Evolutionary conservation across 768 basidiomycete genomes (phyloP).

Genomic region (Clitopilus passeckerianus): DNA sequence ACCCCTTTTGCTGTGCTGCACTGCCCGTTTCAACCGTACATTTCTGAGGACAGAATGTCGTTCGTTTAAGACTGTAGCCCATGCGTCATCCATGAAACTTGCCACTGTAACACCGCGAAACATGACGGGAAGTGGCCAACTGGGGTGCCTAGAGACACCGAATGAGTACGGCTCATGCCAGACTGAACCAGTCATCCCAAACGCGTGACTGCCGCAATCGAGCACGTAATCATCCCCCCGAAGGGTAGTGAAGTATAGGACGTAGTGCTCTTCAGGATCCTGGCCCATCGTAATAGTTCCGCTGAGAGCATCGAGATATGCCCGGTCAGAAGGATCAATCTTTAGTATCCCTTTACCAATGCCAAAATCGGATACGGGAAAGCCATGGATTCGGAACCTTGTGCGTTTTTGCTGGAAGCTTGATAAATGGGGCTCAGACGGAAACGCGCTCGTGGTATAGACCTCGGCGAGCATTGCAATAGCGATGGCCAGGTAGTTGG

Average conservation of each 20-base stretch:
- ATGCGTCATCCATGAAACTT: background rate
- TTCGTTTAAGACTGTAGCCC: background rate
- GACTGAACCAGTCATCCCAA: background rate
- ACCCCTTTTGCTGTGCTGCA: background rate
- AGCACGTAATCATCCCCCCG: background rate
- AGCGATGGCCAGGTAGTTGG: background rate
- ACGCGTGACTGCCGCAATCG: background rate
- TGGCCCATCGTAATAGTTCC: background rate
- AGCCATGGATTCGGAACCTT: background rate
- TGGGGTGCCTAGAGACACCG: background rate
- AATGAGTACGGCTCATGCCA: background rate
- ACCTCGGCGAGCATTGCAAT: background rate
- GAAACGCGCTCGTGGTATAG: background rate
- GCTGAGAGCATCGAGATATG: background rate
- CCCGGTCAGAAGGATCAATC: background rate
- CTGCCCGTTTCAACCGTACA: background rate
- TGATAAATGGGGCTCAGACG: background rate
- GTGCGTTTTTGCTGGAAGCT: background rate
- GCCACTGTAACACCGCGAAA: background rate
- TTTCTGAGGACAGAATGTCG: background rate
- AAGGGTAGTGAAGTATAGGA: background rate
- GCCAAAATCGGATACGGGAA: background rate
- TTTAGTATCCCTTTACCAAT: background rate
- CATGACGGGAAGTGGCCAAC: background rate
- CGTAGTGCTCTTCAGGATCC: background rate